phyloP scores from a whole-genome alignment of 2,329 filamentous ascomycete genomes.

The Lachnellula willkommii region DNA sequence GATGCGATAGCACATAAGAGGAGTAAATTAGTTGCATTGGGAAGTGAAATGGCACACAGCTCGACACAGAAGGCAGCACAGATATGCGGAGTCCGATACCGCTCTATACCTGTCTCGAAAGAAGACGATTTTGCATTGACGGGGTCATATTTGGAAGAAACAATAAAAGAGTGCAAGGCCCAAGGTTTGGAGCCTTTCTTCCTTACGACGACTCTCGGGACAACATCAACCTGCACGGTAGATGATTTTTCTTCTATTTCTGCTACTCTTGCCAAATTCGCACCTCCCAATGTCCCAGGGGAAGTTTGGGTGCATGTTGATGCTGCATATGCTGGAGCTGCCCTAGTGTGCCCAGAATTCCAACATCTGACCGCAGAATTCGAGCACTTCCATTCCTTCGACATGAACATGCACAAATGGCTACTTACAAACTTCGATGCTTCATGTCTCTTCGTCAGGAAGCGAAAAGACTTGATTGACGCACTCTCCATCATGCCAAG shows the following conservation, averaged over 20 bases:
- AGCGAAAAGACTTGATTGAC: slow-evolving; percentile 69
- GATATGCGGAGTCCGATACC: slow-evolving; percentile 79
- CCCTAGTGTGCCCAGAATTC: slow-evolving; percentile 76
- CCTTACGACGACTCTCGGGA: slow-evolving; percentile 77
- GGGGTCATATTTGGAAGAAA: slow-evolving; percentile 52
- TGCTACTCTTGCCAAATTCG: slow-evolving; percentile 32
- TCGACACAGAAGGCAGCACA: slow-evolving; percentile 82
- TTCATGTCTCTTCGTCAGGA: slow-evolving; percentile 73
- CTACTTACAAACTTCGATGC: slow-evolving; percentile 87
- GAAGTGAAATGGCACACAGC: slow-evolving; percentile 74
- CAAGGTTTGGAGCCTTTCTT: slow-evolving; percentile 80
- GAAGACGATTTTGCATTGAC: slow-evolving; percentile 67
- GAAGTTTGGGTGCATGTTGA: slow-evolving; percentile 90
- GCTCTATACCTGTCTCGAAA: slow-evolving; percentile 57
- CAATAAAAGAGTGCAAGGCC: slow-evolving; percentile 59
- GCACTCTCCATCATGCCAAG: slow-evolving; percentile 73
- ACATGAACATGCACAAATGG: slow-evolving; percentile 98
- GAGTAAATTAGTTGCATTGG: slow-evolving; percentile 71
- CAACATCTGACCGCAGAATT: slow-evolving; percentile 61
- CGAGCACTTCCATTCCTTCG: slow-evolving; percentile 74
- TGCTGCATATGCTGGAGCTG: slow-evolving; percentile 84
- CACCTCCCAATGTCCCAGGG: slow-evolving; percentile 36
- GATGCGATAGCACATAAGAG: slow-evolving; percentile 63
- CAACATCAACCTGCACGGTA: slow-evolving; percentile 80
- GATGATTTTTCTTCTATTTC: slow-evolving; percentile 61